Base-by-base conservation (phyloP, 1,139 yeast species). In the Hansenula sp. region DNA sequence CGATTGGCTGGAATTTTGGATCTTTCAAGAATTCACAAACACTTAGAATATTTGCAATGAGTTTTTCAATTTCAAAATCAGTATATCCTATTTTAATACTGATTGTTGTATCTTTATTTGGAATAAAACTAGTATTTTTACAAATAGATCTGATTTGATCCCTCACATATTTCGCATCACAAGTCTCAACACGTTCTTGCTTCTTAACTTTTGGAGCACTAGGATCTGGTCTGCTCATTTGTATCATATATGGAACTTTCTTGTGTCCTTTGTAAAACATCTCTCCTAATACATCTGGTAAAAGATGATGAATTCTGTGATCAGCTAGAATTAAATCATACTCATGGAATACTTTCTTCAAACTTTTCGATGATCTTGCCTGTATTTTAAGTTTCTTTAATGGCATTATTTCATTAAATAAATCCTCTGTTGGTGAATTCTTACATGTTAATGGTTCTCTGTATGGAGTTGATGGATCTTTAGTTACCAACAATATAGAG, bases 321-420 rank as follows among this genome's bases (percentile, higher is more conserved):
- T 84, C 92, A 6, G 82, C 77, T 14, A 83, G 68, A 2, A 83
- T 68, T n/a, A 79, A 48, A 53, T 82, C 92, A 54, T 71, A 78
- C 36, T 82, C 86, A 45, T 73, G 74, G 53, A 65, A 78, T 3
- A 81, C 48, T 38, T 69, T 70, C 39, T 65, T 64, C 29, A 73
- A 50, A n/a, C 67, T 62, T 44, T 69, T 73, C 2, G 71, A 62
- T 38, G 72, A 74, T 34, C 63, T 64, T 20, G 73, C 65, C 26
- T 76, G 57, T 31, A 67, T 61, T 53, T 70, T 76, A 42, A 82
- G 54, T 51, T 75, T 80, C 49, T 77, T 77, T 34, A 80, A 62
- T 10, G 86, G 72, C 29, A 75, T 65, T 17, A 82, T 73, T 34
- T 77, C 77, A 42, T 73, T 71, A 57, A 82, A 81, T 18, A 64